A percentile compares a stretch with the other conserved stretches of the same genome.
Conservation (phyloP, 768 basidiomycete species). For the Amanita muscaria region DNA sequence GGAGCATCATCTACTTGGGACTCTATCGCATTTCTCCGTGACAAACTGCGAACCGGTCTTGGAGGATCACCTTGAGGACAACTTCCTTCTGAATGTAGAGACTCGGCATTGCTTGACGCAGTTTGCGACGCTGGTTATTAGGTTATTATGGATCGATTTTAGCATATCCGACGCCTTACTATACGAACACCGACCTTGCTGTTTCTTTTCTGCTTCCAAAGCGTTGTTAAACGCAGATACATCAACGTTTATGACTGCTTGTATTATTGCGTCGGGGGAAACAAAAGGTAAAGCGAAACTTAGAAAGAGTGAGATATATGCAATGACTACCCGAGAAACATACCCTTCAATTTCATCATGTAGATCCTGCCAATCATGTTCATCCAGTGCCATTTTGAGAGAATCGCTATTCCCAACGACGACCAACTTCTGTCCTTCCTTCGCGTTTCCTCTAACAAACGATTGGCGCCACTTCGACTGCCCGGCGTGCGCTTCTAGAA, state of each 20-base stretch:
- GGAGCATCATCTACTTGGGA: too few relatives aligned
- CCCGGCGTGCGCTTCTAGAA: constrained; percentile 45
- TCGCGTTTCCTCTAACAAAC: constrained; percentile 43
- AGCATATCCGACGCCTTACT: not conserved
- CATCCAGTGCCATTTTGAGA: constrained; percentile 43
- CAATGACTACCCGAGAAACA: not conserved
- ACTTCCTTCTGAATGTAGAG: too few relatives aligned
- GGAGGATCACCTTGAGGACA: too few relatives aligned
- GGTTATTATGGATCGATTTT: not conserved
- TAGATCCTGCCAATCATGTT: constrained; percentile 46
- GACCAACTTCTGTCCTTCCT: constrained; percentile 39
- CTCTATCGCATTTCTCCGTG: constrained; percentile 33
- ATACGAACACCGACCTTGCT: constrained; percentile 7
- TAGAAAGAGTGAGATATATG: not conserved
- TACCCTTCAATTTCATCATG: constrained; percentile 33
- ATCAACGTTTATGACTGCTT: constrained; percentile 37
- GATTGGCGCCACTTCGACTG: constrained; percentile 41
- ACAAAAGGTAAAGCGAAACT: constrained; percentile 38
- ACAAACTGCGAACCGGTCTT: constrained; percentile 30
- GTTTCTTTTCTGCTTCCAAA: constrained; percentile 10
- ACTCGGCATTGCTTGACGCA: too few relatives aligned
- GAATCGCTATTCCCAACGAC: constrained; percentile 42
- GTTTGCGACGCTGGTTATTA: too few relatives aligned
- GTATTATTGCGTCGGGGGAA: constrained; percentile 37
- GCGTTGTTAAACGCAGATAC: constrained; percentile 20